Base-by-base conservation (phyloP, 768 basidiomycete species). In the Kwoniella newhampshirensis region DNA sequence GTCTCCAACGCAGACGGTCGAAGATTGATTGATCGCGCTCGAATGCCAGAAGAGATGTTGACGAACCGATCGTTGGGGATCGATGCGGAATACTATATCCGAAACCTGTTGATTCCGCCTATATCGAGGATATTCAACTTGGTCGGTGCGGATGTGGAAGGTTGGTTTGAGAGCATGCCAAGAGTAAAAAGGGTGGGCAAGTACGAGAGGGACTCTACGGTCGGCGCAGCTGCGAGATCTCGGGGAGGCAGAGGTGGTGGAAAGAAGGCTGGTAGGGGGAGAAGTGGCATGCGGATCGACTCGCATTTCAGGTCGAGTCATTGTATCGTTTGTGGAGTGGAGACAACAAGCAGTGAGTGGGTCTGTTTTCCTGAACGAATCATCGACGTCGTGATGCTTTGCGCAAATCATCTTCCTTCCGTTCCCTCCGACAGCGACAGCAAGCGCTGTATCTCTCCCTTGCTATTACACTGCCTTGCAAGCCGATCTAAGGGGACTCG, bases 71-170 rank as follows among this genome's bases (percentile, higher is more conserved):
- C 86, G 59, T 77, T 84, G 42, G 84, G 84, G 18, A 82, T 97
- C n/a, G 93, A 99, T 66, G 86, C 86, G 4, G 74, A 81, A 11
- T 96, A 97, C 74, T 98, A 99, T 74, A 93, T 99, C 67, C 82
- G 83, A 0, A 81, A 83, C 42, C 85, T 92, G 15, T 81, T 98
- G 43, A 90, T 98, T 41, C 91, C 90, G 8, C 91, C 94, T 0
- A 73, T 99, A 62, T 87, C 89, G 57, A 83, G 96, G 43, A 83
- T 99, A 42, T 90, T 98, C 80, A 91, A 87, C 64, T 83, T 98
- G 21, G 81, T 93, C 30, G 93, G 94, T 15, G 91, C 87, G 8
- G 87, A 96, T 71, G 86, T 94, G 25, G 82, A 82, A 50, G 79
- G 81, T 40, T 98, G 94, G 94, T 97, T 85, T 69, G 81, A 86